phyloP scores from a whole-genome alignment of 768 basidiomycete genomes.

The Boletus rex-veris region DNA sequence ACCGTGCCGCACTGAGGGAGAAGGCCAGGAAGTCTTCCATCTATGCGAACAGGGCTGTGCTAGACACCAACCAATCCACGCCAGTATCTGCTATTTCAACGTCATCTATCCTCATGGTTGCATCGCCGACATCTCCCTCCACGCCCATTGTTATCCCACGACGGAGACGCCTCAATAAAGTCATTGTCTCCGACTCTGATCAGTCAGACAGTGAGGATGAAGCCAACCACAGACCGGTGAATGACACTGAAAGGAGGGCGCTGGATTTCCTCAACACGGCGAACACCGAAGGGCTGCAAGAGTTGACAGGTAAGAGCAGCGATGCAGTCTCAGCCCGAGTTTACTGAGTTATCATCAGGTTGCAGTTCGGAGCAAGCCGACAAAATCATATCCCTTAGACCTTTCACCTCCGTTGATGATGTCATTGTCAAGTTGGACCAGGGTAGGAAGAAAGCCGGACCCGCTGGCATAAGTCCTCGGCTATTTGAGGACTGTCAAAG shows the following conservation, averaged over 20 bases:
- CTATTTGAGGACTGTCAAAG: conserved; percentile 88
- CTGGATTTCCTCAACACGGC: conserved; percentile 69
- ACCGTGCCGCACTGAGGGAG: conserved; percentile 61
- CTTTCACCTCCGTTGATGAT: conserved; percentile 74
- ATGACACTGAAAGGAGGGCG: conserved; percentile 47
- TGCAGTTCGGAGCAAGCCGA: conserved; percentile 81
- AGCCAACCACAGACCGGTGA: conserved; percentile 33
- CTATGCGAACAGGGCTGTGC: conserved; percentile 60
- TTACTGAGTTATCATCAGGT: conserved; percentile 39
- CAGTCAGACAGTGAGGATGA: conserved; percentile 49
- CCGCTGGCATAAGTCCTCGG: conserved; percentile 79
- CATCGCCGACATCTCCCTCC: conserved; percentile 38
- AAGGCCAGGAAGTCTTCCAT: conserved; percentile 83
- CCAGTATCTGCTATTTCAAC: conserved; percentile 30
- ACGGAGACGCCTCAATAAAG: conserved; percentile 53
- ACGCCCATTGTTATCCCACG: conserved; percentile 43
- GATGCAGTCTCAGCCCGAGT: not conserved
- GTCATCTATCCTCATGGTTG: conserved; percentile 31
- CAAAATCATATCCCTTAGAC: conserved; percentile 72
- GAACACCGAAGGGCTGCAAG: conserved; percentile 60
- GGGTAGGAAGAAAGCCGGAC: conserved; percentile 83
- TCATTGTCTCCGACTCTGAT: conserved; percentile 63
- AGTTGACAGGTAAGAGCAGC: conserved; percentile 60
- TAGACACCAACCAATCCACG: conserved; percentile 46
- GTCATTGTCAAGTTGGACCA: conserved; percentile 73